These are phyloP conservation scores for Spergularia marina DNA, from an alignment of 148 eudicot species.

Conservation along the genomic window DNA sequence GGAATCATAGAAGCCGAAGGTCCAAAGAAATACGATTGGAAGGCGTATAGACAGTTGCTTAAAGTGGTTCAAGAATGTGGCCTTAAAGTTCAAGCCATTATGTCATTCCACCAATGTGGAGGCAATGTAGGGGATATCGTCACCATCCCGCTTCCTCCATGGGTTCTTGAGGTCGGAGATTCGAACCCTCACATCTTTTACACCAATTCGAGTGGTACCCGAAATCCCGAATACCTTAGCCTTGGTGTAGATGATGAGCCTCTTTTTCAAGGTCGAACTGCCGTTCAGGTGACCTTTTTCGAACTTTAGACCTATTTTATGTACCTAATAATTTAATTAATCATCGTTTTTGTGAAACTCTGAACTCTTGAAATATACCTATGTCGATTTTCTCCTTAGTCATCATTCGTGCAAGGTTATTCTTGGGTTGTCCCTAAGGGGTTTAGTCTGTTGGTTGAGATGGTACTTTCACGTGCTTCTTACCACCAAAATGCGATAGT, in stretches of 20 bases:
- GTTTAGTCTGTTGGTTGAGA: too few species aligned
- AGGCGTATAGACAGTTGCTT: constrained; percentile 46
- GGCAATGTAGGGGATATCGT: constrained; percentile 43
- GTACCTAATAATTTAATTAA: not conserved
- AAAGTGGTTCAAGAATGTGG: constrained; percentile 41
- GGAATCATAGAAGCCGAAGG: constrained; percentile 60
- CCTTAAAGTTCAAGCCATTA: constrained; percentile 57
- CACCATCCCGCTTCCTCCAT: constrained; percentile 74
- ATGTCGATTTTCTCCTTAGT: too few species aligned
- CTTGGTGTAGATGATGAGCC: constrained; percentile 72
- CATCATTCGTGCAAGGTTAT: too few species aligned
- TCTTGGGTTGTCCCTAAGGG: too few species aligned
- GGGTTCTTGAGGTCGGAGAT: constrained; percentile 67
- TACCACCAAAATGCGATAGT: too few species aligned
- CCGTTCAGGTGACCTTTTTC: constrained; percentile 47
- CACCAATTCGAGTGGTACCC: constrained; percentile 70
- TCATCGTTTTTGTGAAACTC: too few species aligned
- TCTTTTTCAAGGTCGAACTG: constrained; percentile 71
- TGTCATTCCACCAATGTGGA: constrained; percentile 76
- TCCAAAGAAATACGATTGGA: constrained; percentile 60
- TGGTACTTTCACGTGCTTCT: too few species aligned
- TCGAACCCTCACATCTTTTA: constrained; percentile 72
- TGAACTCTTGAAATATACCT: too few species aligned
- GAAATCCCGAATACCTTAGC: constrained; percentile 66
- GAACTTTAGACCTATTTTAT: not conserved